These are phyloP conservation scores for Aphanomyces cochlioides DNA, from an alignment of 352 stramenopile genomes.

Conservation along the genomic window DNA sequence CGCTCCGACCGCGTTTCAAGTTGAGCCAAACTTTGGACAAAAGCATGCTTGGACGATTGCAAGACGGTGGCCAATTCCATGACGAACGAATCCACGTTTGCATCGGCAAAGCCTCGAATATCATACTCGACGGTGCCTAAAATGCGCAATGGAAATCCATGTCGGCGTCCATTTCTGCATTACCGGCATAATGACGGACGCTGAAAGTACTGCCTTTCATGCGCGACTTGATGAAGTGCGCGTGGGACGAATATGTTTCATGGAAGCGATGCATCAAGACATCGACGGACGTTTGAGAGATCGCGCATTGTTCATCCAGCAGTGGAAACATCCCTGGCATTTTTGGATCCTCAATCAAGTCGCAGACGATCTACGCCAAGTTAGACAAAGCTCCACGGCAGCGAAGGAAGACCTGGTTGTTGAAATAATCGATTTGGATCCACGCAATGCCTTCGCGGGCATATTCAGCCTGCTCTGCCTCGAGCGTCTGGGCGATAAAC, in stretches of 20 bases:
- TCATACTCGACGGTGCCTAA: constrained; percentile 60
- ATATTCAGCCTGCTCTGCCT: constrained; percentile 93
- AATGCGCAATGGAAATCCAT: background rate
- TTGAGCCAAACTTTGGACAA: constrained; percentile 72
- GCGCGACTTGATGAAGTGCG: constrained; percentile 69
- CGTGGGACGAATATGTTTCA: constrained; percentile 40
- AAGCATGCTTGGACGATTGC: constrained; percentile 61
- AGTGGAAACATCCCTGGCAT: constrained; percentile 79
- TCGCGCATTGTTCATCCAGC: constrained; percentile 78
- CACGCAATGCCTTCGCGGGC: constrained; percentile 91
- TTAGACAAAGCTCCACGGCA: too few relatives aligned
- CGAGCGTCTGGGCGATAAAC: constrained; percentile 89
- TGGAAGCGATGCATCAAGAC: constrained; percentile 37
- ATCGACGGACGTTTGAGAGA: constrained; percentile 71
- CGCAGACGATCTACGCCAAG: constrained; percentile 50
- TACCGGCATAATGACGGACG: constrained; percentile 82
- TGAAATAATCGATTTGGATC: constrained; percentile 88
- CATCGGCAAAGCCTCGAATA: constrained; percentile 73
- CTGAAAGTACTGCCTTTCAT: constrained; percentile 73
- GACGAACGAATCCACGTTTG: constrained; percentile 84
- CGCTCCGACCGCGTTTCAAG: constrained; percentile 65
- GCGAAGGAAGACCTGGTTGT: constrained; percentile 66
- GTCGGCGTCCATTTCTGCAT: constrained; percentile 9
- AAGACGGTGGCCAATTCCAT: constrained; percentile 74
- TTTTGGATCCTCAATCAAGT: constrained; percentile 74